Base-by-base conservation (phyloP, 257 asterid genomes). In the Misopates orontium region DNA sequence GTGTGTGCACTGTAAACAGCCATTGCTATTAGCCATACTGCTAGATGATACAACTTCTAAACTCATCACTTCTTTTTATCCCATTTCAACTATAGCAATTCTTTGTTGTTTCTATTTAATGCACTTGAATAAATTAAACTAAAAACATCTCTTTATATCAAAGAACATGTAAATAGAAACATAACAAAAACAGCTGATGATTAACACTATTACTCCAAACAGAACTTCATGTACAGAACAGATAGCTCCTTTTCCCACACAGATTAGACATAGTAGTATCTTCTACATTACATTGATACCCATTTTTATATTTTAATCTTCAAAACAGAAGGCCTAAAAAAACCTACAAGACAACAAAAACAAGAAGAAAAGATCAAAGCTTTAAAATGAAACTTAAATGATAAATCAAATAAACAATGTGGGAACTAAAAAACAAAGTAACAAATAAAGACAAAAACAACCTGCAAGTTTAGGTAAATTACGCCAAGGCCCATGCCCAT, bases 381-480 rank as follows among this genome's bases (percentile, higher is more conserved):
- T 45, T 21, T 44, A 16, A 32, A 47, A 11, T 19, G 21, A 56
- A 22, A 17, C 36, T n/a, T 20, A 28, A 49, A 63, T 52, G 22
- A 62, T 31, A 28, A 20, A 1, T 28, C n/a, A 7, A 21, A 7
- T 8, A 23, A 45, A 47, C 22, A 65, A 48, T 16, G 25, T 55
- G 19, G 15, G 51, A 10, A 15, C 47, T 8, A 0, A 16, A n/a
- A 41, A 47, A 39, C 0, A 13, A 68, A 44, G 42, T 61, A 60
- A 44, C 31, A 20, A 53, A 53, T 53, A 53, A 53, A 53, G 28
- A 71, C 54, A 22, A 8, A 0, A 44, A 41, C 21, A 53, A 84
- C 82, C 96, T 57, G 96, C 89, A 51, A 67, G 84, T 64, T 81
- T 73, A 59, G 96, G 96, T 66, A 89, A 90, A 53, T 76, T 75